Evolutionary conservation across 805 yeast genomes (phyloP), one percentile per base, ranked within the genome.

Genomic region (Candida xiaguanensis): DNA sequence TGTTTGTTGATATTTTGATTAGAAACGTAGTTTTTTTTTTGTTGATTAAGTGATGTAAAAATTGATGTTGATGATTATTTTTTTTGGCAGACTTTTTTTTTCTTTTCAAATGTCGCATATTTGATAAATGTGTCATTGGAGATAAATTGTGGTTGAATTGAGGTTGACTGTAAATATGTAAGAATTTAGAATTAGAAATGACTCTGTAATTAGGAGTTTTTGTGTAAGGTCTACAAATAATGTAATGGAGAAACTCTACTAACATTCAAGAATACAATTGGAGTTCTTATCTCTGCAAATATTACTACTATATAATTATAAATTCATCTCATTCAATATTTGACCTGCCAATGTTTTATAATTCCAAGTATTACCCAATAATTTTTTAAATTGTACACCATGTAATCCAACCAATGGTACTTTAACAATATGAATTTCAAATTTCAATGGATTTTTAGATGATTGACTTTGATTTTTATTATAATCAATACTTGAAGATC

Each of bases 361-460:
- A 65, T 84, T 78, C 97, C 97, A 90, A 1, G 96, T 87, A 58
- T 91, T 89, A 53, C 98, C 98, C 42, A 85, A 75, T 22, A 90
- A 74, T 58, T 90, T 90, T 72, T 91, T 91, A 69, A 90, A 89
- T 59, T 91, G 97, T 34, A 90, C 90, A 61, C 98, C 98, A 48
- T 85, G 89, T 43, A 91, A 70, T 4, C 95, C 88, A 39, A 90
- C 85, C 48, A 90, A 73, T 33, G 96, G 95, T 34, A 90, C 95
- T 58, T 89, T 89, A 29, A 90, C 97, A 46, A 90, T 80, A 58
- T 85, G 89, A 46, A 91, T 85, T 57, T 91, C 97, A 61, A 90
- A 90, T 53, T 84, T 80, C 53, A 91, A 72, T 14, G 95, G 95
- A 11, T 70, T 59, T 42, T 57, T 60, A 41, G 34, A 24, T 8